Evolutionary conservation across 768 basidiomycete species (phyloP), one percentile per base, ranked within the genome.

Genomic region (Tylopilus felleus): DNA sequence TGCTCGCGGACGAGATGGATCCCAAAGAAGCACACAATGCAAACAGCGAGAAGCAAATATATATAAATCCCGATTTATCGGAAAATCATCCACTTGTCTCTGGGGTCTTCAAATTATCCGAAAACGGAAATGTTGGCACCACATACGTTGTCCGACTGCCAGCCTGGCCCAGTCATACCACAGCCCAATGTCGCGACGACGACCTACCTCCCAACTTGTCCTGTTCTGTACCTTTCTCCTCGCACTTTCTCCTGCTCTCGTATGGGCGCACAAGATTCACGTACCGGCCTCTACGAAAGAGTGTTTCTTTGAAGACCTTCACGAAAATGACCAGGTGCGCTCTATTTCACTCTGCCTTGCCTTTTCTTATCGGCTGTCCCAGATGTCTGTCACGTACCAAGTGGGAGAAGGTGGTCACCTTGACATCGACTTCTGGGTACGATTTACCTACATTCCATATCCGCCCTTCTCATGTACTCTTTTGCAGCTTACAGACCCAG

Each of bases 301-400:
- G 66, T 97, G 93, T 73, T 97, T 93, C 78, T 96, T 97, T 68
- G 94, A 97, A 72, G 93, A 96, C 74, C 80, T 95, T 12, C 91
- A 94, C 64, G 75, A 82, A 58, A 84, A 93, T 69, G 93, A 96
- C 84, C 90, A 94, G 79, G 91, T 89, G 57, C 52, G 63, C 60
- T 31, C 17, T 2, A 21, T 28, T 10, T 23, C 38, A n/a, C 33
- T 10, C 10, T 45, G 1, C n/a, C n/a, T 13, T 40, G 12, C 55
- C 8, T 25, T 44, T 44, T 40, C 36, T 42, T 19, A 56, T 23
- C 17, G 46, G 29, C 31, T 19, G 29, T 13, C 49, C 31, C 64
- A 98, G 95, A 98, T 99, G 97, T 96, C 96, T 23, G 90, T 99
- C 47, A 97, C 96, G 36, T 99, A 98, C 69, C 97, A 99, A 79